phyloP scores from a whole-genome alignment of 2,329 filamentous ascomycete genomes.

The Cadophora malorum region DNA sequence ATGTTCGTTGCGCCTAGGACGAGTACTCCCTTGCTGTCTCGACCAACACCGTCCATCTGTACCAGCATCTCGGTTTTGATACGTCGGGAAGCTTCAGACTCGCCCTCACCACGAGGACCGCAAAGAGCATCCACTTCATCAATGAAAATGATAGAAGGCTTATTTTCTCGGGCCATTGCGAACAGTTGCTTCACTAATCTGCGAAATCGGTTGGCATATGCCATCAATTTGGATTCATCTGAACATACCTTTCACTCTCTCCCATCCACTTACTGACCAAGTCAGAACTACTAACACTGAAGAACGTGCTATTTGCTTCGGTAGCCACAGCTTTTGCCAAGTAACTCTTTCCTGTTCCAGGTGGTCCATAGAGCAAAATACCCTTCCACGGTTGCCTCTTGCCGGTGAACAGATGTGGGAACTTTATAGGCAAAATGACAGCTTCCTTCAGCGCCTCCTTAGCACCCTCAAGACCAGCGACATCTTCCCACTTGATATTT shows the following conservation, averaged over 20 bases:
- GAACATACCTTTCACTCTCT: slow-evolving; percentile 86
- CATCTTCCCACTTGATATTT: slow-evolving; percentile 97
- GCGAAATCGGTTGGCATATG: slow-evolving; percentile 23
- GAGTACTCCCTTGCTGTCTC: slow-evolving; percentile 90
- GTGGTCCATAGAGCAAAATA: slow-evolving; percentile 93
- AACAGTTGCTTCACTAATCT: slow-evolving; percentile 91
- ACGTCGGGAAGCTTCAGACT: slow-evolving; percentile 94
- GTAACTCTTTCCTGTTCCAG: slow-evolving; percentile 97
- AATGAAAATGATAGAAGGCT: slow-evolving; percentile 98
- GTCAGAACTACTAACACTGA: slow-evolving; percentile 97
- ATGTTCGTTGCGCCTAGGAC: slow-evolving; percentile 98
- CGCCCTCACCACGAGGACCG: slow-evolving; percentile 89
- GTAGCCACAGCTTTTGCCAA: slow-evolving; percentile 97
- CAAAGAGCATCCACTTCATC: slow-evolving; percentile 98
- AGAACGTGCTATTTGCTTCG: slow-evolving; percentile 98
- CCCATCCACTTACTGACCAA: slow-evolving; percentile 99
- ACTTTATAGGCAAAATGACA: slow-evolving; percentile 97
- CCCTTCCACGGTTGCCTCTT: slow-evolving; percentile 99
- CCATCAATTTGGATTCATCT: not conserved
- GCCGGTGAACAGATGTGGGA: slow-evolving; percentile 93
- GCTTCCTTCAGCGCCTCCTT: slow-evolving; percentile 99
- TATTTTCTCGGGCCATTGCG: slow-evolving; percentile 97
- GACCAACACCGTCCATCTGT: slow-evolving; percentile 98
- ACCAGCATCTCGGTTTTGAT: slow-evolving; percentile 99
- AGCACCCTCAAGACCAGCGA: slow-evolving; percentile 89